Evolutionary conservation across 495 filamentous ascomycete species (phyloP).

Genomic region (Neurospora tetrasperma): DNA sequence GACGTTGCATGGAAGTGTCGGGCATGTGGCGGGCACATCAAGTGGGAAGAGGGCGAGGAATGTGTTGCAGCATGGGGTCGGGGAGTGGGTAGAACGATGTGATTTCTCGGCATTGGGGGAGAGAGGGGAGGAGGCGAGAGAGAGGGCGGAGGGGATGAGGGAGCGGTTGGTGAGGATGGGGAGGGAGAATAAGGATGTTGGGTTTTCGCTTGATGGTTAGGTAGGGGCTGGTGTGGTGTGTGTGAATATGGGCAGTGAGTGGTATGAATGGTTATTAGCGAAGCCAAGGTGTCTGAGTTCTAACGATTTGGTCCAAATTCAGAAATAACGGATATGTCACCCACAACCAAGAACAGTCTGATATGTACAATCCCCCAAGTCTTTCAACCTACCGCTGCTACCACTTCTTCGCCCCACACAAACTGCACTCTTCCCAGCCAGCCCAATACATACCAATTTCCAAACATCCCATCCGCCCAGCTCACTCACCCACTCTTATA

Average conservation of each 20-base stretch:
- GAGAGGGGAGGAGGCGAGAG: conserved; percentile 33
- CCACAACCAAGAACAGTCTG: neutral
- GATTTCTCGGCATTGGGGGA: conserved; percentile 42
- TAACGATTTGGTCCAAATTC: neutral
- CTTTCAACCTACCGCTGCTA: neutral
- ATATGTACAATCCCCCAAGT: neutral
- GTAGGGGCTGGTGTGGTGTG: no score
- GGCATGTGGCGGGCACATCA: conserved; percentile 36
- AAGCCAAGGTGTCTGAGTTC: neutral
- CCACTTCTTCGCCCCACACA: neutral
- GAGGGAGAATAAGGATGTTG: conserved; percentile 45
- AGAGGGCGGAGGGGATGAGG: conserved; percentile 46
- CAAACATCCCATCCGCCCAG: neutral
- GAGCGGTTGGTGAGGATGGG: conserved; percentile 49
- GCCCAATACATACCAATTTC: neutral
- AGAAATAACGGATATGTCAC: neutral
- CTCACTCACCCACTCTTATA: conserved; percentile 26
- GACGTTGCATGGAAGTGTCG: conserved; percentile 77
- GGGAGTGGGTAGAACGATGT: conserved; percentile 54
- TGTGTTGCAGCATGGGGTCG: conserved; percentile 78
- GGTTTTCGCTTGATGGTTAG: conserved; percentile 35
- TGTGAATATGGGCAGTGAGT: neutral
- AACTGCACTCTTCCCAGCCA: neutral
- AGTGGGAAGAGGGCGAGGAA: conserved; percentile 55
- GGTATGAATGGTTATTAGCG: conserved; percentile 7